Conservation (phyloP, 345 rosid genomes). For the Erodium maritimum region DNA sequence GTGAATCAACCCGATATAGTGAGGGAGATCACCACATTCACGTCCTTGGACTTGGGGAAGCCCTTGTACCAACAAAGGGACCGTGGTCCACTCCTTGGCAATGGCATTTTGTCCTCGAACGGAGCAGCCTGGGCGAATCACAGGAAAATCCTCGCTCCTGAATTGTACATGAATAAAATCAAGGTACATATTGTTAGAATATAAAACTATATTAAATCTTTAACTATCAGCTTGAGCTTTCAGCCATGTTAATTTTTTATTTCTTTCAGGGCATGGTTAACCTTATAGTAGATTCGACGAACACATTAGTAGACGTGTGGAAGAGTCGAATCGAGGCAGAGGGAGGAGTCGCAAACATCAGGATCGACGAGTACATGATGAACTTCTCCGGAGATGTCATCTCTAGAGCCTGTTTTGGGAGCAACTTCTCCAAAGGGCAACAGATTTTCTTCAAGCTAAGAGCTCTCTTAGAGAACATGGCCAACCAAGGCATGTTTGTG, state of each 20-base stretch:
- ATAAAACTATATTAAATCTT: too few species aligned
- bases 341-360: constrained; percentile 5
- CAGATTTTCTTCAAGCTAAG: constrained; percentile 15
- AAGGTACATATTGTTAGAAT: constrained; percentile 8
- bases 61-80: background rate
- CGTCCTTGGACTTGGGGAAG: constrained; percentile 21
- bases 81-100: background rate
- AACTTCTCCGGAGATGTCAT: constrained; percentile 16
- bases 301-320: constrained; percentile 6
- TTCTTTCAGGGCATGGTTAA: constrained; percentile 9
- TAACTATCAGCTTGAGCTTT: too few species aligned
- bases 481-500: constrained; percentile 6
- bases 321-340: background rate
- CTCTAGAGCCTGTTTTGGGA: constrained; percentile 14
- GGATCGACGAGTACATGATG: constrained; percentile 13
- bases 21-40: constrained; percentile 17
- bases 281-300: constrained; percentile 8
- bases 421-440: constrained; percentile 9
- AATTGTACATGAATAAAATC: constrained; percentile 16
- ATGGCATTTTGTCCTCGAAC: background rate
- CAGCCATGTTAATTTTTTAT: too few species aligned
- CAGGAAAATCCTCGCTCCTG: constrained; percentile 21
- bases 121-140: constrained; percentile 21
- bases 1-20: constrained; percentile 12
- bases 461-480: constrained; percentile 8